Percentiles rank a stretch among this genome's conserved stretches.
Evolutionary conservation across 139 green algal genomes (phyloP).

Genomic region (Limnomonas spitsbergensis): DNA sequence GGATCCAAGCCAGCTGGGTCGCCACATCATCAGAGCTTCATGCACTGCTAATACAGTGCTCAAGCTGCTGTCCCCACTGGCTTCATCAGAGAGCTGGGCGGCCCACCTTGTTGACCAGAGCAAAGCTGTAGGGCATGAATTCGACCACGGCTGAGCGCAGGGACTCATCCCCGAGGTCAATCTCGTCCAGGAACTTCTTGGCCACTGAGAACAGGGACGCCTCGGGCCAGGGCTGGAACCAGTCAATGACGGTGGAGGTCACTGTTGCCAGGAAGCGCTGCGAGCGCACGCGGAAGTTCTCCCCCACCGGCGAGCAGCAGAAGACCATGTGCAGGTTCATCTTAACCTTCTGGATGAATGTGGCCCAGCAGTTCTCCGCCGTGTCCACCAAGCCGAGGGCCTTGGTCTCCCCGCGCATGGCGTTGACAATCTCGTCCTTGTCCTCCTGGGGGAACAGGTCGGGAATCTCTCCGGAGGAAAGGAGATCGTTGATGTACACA

Average conservation of each 20-base stretch:
- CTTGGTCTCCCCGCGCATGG: constrained; percentile 80
- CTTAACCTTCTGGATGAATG: constrained; percentile 77
- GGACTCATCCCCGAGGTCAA: constrained; percentile 57
- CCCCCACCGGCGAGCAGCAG: constrained; percentile 80
- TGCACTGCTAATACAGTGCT: too few species aligned
- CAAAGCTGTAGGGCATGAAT: constrained; percentile 87
- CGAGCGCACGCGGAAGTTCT: constrained; percentile 78
- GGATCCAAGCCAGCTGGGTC: too few species aligned
- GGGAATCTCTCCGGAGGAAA: constrained; percentile 80
- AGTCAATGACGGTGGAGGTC: constrained; percentile 87
- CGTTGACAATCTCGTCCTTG: constrained; percentile 85
- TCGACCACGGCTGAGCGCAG: constrained; percentile 70
- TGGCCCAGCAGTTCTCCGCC: constrained; percentile 77
- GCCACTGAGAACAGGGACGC: constrained; percentile 74
- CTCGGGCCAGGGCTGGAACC: constrained; percentile 85
- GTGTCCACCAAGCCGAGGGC: constrained; percentile 73
- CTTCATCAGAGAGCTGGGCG: too few species aligned
- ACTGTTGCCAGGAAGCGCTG: constrained; percentile 87
- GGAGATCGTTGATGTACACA: constrained; percentile 86
- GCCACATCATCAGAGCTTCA: too few species aligned
- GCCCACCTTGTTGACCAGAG: constrained; percentile 68
- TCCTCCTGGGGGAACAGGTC: constrained; percentile 86
- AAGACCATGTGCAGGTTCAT: constrained; percentile 86
- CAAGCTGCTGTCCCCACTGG: too few species aligned
- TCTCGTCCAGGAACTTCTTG: constrained; percentile 80